Percentiles rank a stretch among this genome's conserved stretches.
phyloP scores from a whole-genome alignment of 2,329 filamentous ascomycete species.

The Trichoderma breve region DNA sequence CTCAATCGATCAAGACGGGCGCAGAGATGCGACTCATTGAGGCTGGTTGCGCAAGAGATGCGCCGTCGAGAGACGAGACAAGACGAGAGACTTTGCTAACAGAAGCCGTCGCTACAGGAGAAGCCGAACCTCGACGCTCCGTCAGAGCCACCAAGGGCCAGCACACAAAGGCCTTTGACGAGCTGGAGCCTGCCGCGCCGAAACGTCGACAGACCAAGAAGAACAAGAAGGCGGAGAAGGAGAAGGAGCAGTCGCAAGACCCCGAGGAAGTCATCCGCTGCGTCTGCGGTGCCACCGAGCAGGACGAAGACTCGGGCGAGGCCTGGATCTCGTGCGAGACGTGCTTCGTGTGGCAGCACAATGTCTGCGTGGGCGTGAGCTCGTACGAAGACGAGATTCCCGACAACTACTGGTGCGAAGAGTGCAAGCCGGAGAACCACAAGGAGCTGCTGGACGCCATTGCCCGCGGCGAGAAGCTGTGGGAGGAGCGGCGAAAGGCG shows the following conservation, averaged over 20 bases:
- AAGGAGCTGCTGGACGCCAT: constrained; percentile 76
- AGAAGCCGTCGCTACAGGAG: constrained; percentile 33
- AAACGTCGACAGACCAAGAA: constrained; percentile 53
- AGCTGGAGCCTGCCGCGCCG: constrained; percentile 60
- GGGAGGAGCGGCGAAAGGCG: constrained; percentile 67
- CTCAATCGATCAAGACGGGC: neutral
- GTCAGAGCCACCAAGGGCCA: constrained; percentile 96
- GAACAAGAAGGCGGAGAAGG: constrained; percentile 61
- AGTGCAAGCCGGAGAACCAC: constrained; percentile 82
- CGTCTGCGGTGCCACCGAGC: constrained; percentile 83
- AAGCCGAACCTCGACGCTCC: constrained; percentile 82
- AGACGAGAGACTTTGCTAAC: neutral
- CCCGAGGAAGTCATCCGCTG: constrained; percentile 80
- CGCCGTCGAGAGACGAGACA: constrained; percentile 24
- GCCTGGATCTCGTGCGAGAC: constrained; percentile 95
- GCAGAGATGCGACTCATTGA: neutral
- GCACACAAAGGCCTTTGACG: constrained; percentile 83
- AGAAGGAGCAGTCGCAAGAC: constrained; percentile 53
- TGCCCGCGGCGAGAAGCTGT: constrained; percentile 76
- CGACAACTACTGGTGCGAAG: constrained; percentile 88
- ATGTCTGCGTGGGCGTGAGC: constrained; percentile 86
- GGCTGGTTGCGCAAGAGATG: constrained; percentile 7
- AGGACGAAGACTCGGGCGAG: constrained; percentile 80
- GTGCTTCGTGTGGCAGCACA: constrained; percentile 95
- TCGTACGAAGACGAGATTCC: constrained; percentile 75